A percentile compares a stretch with the other conserved stretches of the same genome.
phyloP scores from a whole-genome alignment of 2,329 filamentous ascomycete species.

The Biscogniauxia marginata region DNA sequence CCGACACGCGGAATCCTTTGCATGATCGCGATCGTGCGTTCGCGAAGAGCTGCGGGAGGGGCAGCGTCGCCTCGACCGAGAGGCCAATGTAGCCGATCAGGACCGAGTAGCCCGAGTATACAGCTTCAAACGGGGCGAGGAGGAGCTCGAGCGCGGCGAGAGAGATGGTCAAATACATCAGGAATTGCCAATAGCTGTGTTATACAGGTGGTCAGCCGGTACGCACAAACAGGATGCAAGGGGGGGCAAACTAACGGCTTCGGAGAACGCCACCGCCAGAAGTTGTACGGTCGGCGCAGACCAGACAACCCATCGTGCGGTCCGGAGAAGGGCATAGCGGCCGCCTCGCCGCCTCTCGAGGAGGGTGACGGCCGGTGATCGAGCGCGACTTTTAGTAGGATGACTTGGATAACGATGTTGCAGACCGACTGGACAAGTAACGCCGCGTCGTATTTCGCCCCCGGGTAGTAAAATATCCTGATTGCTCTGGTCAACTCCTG shows the following conservation, averaged over 20 bases:
- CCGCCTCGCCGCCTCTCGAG: conserved; percentile 59
- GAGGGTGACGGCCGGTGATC: conserved; percentile 63
- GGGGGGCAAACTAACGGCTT: conserved; percentile 53
- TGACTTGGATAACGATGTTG: conserved; percentile 62
- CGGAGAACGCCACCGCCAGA: conserved; percentile 78
- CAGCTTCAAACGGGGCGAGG: conserved; percentile 52
- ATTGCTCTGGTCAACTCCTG: conserved; percentile 4
- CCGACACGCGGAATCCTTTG: conserved; percentile 73
- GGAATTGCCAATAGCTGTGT: conserved; percentile 72
- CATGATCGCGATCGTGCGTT: conserved; percentile 69
- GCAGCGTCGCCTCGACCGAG: conserved; percentile 76
- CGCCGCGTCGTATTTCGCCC: conserved; percentile 62
- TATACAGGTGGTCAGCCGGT: conserved; percentile 23
- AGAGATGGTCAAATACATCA: conserved; percentile 63
- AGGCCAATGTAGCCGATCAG: conserved; percentile 74
- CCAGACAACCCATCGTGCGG: conserved; percentile 40
- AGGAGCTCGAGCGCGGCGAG: conserved; percentile 67
- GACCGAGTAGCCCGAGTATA: conserved; percentile 66
- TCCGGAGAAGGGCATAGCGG: conserved; percentile 63
- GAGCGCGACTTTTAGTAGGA: conserved; percentile 66
- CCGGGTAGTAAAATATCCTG: conserved; percentile 70
- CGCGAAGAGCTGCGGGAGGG: conserved; percentile 73
- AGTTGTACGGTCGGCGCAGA: conserved; percentile 65
- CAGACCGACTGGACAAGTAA: conserved; percentile 64
- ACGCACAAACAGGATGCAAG: not conserved